Percentiles rank a stretch among this genome's conserved stretches.
phyloP scores from a whole-genome alignment of 805 yeast genomes.

The Wilhelminamyces savonicus region DNA sequence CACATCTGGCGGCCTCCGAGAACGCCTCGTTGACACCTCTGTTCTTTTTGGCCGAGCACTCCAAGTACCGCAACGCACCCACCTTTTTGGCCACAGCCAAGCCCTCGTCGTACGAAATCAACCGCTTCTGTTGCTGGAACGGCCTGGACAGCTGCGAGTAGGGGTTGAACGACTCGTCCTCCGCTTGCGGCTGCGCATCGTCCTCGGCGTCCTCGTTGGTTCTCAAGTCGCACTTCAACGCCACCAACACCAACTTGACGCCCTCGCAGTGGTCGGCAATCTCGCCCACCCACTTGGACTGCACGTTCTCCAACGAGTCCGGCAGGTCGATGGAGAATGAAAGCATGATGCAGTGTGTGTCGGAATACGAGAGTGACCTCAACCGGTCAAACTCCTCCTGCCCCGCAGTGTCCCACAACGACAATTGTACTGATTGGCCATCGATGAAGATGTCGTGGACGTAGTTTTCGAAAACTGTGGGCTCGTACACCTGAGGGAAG shows the following conservation, averaged over 20 bases:
- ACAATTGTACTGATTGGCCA: constrained; percentile 84
- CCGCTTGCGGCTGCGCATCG: constrained; percentile 27
- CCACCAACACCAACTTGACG: constrained; percentile 88
- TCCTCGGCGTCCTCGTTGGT: constrained; percentile 46
- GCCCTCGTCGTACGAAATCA: constrained; percentile 90
- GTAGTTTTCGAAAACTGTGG: constrained; percentile 95
- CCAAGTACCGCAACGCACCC: constrained; percentile 91
- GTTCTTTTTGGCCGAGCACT: constrained; percentile 93
- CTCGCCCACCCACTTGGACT: constrained; percentile 95
- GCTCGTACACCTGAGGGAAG: constrained; percentile 97
- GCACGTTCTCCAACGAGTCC: constrained; percentile 92
- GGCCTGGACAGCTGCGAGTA: constrained; percentile 24
- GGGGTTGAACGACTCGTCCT: constrained; percentile 27
- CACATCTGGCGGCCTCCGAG: constrained; percentile 97
- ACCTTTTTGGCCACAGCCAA: constrained; percentile 85
- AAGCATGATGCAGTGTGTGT: constrained; percentile 94
- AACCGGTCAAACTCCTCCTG: constrained; percentile 96
- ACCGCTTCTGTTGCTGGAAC: constrained; percentile 37
- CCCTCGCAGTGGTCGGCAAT: constrained; percentile 97
- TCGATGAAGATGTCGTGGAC: constrained; percentile 96
- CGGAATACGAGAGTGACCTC: constrained; percentile 87
- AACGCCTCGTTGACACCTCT: constrained; percentile 99
- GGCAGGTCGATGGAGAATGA: constrained; percentile 93
- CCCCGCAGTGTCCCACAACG: constrained; percentile 98
- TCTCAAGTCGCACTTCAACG: constrained; percentile 90